A percentile compares a stretch with the other conserved stretches of the same genome.
phyloP scores from a whole-genome alignment of 2,329 filamentous ascomycete genomes.

The Monilinia fructicola region DNA sequence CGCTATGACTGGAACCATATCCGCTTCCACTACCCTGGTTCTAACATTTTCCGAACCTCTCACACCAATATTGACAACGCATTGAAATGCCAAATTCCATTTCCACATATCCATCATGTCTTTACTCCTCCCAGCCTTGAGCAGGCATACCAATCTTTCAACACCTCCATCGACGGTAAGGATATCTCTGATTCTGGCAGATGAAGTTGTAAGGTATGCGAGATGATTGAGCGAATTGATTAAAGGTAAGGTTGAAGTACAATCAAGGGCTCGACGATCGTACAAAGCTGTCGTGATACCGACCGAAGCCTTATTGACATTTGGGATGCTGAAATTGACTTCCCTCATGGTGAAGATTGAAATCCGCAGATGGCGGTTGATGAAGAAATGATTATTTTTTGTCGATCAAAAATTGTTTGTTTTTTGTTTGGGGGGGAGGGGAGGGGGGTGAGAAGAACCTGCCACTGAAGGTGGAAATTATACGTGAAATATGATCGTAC shows the following conservation, averaged over 20 bases:
- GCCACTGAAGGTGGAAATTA: slow-evolving; percentile 7
- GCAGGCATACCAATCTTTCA: slow-evolving; percentile 91
- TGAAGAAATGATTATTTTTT: slow-evolving; percentile 8
- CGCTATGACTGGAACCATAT: slow-evolving; percentile 98
- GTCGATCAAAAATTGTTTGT: slow-evolving; percentile 27
- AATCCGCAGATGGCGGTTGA: slow-evolving; percentile 18
- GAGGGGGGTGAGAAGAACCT: slow-evolving; percentile 21
- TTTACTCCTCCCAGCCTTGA: slow-evolving; percentile 95
- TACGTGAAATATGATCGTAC: not conserved
- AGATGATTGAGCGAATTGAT: slow-evolving; percentile 99
- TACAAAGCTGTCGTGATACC: slow-evolving; percentile 98
- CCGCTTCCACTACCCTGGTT: slow-evolving; percentile 93
- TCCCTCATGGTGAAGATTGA: slow-evolving; percentile 77
- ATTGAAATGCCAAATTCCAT: slow-evolving; percentile 98
- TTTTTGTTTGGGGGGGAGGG: not conserved
- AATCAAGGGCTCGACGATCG: slow-evolving; percentile 94
- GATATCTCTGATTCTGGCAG: slow-evolving; percentile 94
- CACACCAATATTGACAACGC: slow-evolving; percentile 97
- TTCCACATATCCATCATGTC: slow-evolving; percentile 99
- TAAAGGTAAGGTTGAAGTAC: slow-evolving; percentile 92
- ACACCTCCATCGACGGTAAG: slow-evolving; percentile 98
- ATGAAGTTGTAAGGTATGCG: slow-evolving; percentile 96
- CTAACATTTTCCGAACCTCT: slow-evolving; percentile 91
- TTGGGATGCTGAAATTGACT: slow-evolving; percentile 99
- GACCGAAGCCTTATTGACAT: slow-evolving; percentile 98